These are phyloP conservation scores for Urostyla sp. DNA, from an alignment of 73 alveolate genomes.

Conservation along the genomic window DNA sequence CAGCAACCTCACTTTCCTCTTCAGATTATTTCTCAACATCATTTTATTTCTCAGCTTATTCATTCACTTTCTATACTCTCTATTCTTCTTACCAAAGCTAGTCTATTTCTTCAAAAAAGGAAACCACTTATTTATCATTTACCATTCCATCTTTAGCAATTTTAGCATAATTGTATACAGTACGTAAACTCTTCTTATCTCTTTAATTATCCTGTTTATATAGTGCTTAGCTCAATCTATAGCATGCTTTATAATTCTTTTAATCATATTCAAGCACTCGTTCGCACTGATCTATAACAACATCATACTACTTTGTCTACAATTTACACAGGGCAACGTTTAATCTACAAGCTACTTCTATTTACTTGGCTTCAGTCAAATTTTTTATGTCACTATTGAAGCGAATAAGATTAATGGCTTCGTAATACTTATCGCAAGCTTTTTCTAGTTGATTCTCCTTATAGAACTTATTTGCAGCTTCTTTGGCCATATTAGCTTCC, in stretches of 20 bases:
- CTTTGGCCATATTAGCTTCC: conserved; percentile 41
- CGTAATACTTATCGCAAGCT: conserved; percentile 46
- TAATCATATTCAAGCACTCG: conserved; percentile 32
- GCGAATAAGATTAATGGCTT: conserved; percentile 11
- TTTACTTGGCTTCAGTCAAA: conserved; percentile 16
- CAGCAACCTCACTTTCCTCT: background rate
- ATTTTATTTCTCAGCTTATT: background rate
- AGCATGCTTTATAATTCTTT: conserved; percentile 45
- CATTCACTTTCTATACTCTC: no score
- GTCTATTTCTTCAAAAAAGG: background rate
- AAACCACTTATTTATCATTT: background rate
- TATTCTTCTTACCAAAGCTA: no score
- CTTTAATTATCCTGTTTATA: background rate
- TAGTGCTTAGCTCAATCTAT: conserved; percentile 24
- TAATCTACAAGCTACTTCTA: conserved; percentile 39
- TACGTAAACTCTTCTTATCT: background rate
- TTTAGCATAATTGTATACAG: conserved; percentile 27
- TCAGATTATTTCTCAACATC: background rate
- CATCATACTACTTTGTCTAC: background rate
- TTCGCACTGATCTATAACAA: conserved; percentile 44
- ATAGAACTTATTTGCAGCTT: conserved; percentile 1
- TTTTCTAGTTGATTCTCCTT: background rate
- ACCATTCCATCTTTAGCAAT: conserved; percentile 38
- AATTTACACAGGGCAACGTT: conserved; percentile 40
- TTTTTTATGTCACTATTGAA: conserved; percentile 8